phyloP scores from a whole-genome alignment of 495 filamentous ascomycete species.

The Cudoniella acicularis region DNA sequence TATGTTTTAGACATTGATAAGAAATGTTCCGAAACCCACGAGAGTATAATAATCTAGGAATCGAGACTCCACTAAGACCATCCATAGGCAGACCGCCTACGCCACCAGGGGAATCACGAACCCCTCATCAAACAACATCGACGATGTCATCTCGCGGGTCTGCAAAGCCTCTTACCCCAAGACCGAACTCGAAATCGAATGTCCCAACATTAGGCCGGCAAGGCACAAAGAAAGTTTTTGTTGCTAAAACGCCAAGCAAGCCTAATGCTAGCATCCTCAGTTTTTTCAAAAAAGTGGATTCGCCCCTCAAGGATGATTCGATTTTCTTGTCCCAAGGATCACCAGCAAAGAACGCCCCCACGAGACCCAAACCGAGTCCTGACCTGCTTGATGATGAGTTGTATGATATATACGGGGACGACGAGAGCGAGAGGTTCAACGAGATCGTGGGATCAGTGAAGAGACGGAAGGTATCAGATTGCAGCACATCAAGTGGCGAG shows the following conservation, averaged over 20 bases:
- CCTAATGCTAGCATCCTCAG: slow-evolving; percentile 72
- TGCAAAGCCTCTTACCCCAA: slow-evolving; percentile 23
- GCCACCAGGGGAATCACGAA: slow-evolving; percentile 28
- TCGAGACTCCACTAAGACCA: slow-evolving; percentile 23
- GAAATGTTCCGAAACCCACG: slow-evolving; percentile 42
- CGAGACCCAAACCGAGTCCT: slow-evolving; percentile 15
- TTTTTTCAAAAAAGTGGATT: slow-evolving; percentile 75
- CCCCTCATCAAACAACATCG: slow-evolving; percentile 4
- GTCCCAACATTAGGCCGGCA: not conserved
- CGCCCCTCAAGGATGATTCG: slow-evolving; percentile 28
- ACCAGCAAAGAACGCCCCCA: slow-evolving; percentile 30
- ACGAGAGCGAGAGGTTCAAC: slow-evolving; percentile 47
- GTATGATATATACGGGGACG: slow-evolving; percentile 41
- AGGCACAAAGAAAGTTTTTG: slow-evolving; percentile 12
- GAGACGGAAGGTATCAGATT: slow-evolving; percentile 33
- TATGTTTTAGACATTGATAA: not conserved
- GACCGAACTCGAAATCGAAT: slow-evolving; percentile 24
- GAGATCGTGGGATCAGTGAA: slow-evolving; percentile 43
- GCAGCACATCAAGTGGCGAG: not conserved
- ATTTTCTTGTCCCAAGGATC: slow-evolving; percentile 35
- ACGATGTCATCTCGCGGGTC: slow-evolving; percentile 26
- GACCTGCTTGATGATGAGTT: slow-evolving; percentile 20
- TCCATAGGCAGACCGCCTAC: slow-evolving; percentile 41
- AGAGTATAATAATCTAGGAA: slow-evolving; percentile 25
- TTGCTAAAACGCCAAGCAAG: slow-evolving; percentile 14